A percentile compares a stretch with the other conserved stretches of the same genome.
Conservation (phyloP, 441 rosid species). For the Euphorbia celastroides region DNA sequence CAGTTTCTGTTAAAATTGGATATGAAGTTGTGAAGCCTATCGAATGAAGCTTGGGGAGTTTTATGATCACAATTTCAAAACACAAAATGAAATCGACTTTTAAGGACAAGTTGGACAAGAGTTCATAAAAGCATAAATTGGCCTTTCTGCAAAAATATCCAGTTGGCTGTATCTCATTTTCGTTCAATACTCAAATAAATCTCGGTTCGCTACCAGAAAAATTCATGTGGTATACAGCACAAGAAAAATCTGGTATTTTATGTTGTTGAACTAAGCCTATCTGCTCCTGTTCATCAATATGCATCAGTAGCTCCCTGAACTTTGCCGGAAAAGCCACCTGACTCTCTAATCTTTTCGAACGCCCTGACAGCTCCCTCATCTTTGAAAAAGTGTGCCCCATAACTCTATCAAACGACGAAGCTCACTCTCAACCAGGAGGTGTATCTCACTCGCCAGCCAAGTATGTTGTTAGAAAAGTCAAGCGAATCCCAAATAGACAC, state of each 20-base stretch:
- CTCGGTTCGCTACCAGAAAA: neutral
- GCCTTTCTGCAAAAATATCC: neutral
- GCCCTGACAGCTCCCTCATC: no score
- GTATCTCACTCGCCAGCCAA: no score
- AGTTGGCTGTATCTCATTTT: neutral
- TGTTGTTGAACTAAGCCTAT: conserved; percentile 1
- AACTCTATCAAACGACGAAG: no score
- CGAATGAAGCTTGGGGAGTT: neutral
- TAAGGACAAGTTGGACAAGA: neutral
- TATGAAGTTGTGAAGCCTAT: neutral
- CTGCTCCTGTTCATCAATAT: no score
- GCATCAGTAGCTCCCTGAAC: no score
- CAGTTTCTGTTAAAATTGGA: neutral
- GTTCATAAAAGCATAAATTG: neutral
- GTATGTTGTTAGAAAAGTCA: no score
- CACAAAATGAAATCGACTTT: neutral
- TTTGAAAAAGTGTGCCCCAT: no score
- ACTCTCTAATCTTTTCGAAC: no score
- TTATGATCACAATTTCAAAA: neutral
- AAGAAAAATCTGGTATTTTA: neutral
- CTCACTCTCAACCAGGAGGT: no score
- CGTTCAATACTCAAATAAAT: neutral
- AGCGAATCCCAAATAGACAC: no score
- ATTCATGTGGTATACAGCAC: neutral
- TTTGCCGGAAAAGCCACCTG: no score